Evolutionary conservation across 148 eudicot genomes (phyloP), one percentile per base, ranked within the genome.

Genomic region (Talinum fruticosum): DNA sequence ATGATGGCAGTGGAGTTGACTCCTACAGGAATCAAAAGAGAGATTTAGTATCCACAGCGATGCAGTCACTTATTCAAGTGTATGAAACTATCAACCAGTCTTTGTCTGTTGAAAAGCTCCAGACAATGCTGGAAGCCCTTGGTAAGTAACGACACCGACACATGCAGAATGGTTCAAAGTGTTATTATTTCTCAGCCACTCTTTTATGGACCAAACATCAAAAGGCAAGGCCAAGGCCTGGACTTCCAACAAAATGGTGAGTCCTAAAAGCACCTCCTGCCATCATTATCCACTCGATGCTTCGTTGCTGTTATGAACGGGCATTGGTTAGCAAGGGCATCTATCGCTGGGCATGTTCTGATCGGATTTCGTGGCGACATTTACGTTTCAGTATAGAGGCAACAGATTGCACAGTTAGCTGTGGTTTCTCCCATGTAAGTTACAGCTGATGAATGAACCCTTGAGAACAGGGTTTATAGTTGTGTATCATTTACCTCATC

Each of bases 31-130:
- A 79, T 70, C 90, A 86, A 76, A 93, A 91, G 86, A 85, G 73
- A 79, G 83, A 77, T 32, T 81, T 90, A 44, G 84, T 94, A 77
- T 82, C 66, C 66, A 83, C 73, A 64, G 93, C 97, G 69, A 79
- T 90, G 69, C 59, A 65, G 38, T 88, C 97, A 45, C 87, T 94
- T 21, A 74, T 85, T 74, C 78, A 88, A 74, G 90, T 92, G 37
- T 90, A 83, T 74, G 88, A 88, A 77, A 76, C 81, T 84, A 78
- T 82, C 77, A 87, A 90, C 72, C 89, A 85, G 69, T 82, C 76
- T 41, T 61, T 72, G n/a, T 74, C 74, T n/a, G 78, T 70, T 32
- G 33, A 78, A 32, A 82, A 82, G 69, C 78, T 82, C 77, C 78
- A 74, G 66, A 78, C 68, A 66, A 68, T 78, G 75, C 70, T 74